These are phyloP conservation scores for Spizellomyces sp. DNA, from an alignment of 192 early-diverging fungal genomes.

Conservation along the genomic window DNA sequence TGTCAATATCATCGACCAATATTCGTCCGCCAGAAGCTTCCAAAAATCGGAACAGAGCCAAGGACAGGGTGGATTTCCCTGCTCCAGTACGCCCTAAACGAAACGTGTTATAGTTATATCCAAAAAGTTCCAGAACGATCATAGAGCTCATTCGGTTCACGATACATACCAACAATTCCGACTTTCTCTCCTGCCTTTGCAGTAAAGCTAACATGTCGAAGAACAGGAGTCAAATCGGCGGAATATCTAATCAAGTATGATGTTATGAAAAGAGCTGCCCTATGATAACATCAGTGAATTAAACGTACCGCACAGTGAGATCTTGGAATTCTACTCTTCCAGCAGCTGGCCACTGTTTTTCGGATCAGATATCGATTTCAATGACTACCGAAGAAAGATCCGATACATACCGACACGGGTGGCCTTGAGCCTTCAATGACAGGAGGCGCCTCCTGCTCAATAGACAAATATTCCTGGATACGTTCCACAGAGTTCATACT, in stretches of 20 bases:
- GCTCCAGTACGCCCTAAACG: slow-evolving; percentile 69
- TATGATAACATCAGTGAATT: too few relatives aligned
- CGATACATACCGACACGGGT: too few relatives aligned
- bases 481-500: slow-evolving; percentile 78
- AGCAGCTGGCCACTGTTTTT: slow-evolving; percentile 58
- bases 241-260: slow-evolving; percentile 51
- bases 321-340: slow-evolving; percentile 73
- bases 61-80: slow-evolving; percentile 73
- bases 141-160: neutral
- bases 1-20: slow-evolving; percentile 72
- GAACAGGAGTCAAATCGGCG: slow-evolving; percentile 62
- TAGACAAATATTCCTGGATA: slow-evolving; percentile 75
- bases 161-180: slow-evolving; percentile 25
- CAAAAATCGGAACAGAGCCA: slow-evolving; percentile 74
- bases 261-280: neutral
- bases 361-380: slow-evolving; percentile 8
- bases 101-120: slow-evolving; percentile 44
- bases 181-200: slow-evolving; percentile 73
- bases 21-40: slow-evolving; percentile 62
- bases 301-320: slow-evolving; percentile 53
- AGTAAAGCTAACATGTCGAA: slow-evolving; percentile 71
- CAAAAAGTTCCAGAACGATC: slow-evolving; percentile 11
- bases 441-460: slow-evolving; percentile 79
- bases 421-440: slow-evolving; percentile 47
- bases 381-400: too few relatives aligned